These are phyloP conservation scores for Leishmania arabica DNA, from an alignment of 208 protist species.

Conservation along the genomic window DNA sequence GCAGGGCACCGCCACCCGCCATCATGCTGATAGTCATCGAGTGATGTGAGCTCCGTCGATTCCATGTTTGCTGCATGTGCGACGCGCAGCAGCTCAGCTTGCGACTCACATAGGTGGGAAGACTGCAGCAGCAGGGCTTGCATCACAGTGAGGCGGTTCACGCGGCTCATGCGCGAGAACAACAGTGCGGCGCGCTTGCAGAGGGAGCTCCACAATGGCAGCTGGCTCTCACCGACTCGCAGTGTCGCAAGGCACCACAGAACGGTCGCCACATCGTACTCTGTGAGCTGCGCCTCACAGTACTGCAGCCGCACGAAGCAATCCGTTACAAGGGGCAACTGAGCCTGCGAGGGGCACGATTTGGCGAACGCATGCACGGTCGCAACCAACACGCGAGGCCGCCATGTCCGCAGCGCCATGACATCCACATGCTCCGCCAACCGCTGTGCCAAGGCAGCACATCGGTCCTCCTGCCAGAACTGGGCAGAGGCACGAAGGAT, in stretches of 20 bases:
- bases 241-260: constrained; percentile 75
- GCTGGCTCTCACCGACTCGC: constrained; percentile 15
- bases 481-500: constrained; percentile 26
- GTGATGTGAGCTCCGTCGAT: not conserved
- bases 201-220: constrained; percentile 48
- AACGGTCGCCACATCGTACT: constrained; percentile 44
- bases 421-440: constrained; percentile 41
- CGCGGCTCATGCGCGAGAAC: constrained; percentile 37
- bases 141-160: constrained; percentile 45
- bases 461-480: constrained; percentile 31
- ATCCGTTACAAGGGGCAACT: constrained; percentile 37
- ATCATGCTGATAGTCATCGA: not conserved
- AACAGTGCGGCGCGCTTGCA: constrained; percentile 53
- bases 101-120: constrained; percentile 22
- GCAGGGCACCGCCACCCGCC: not conserved
- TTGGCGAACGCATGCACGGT: constrained; percentile 63
- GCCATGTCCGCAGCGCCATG: constrained; percentile 45
- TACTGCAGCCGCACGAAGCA: constrained; percentile 45
- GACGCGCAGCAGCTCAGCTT: constrained; percentile 29
- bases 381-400: constrained; percentile 44
- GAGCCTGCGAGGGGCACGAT: constrained; percentile 25
- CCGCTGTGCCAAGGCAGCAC: constrained; percentile 30
- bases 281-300: constrained; percentile 47
- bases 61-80: constrained; percentile 1
- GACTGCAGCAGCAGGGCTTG: constrained; percentile 55